phyloP scores from a whole-genome alignment of 1,139 yeast species.

The Scheffersomyces lignicola region DNA sequence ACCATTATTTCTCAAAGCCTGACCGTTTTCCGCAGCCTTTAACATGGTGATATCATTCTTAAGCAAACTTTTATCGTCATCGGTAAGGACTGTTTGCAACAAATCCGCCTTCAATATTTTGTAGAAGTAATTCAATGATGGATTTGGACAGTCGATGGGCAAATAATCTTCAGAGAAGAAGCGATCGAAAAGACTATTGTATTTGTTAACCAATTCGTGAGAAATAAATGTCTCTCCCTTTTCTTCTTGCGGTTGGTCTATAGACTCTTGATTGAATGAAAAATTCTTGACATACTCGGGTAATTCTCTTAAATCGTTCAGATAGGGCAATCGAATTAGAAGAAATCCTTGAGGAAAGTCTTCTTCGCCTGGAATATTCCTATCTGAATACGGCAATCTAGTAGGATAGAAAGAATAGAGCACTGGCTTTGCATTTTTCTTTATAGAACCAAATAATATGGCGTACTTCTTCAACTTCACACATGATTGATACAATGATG shows the following conservation, averaged over 20 bases:
- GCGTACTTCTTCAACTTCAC: conserved; percentile 55
- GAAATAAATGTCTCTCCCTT: conserved; percentile 10
- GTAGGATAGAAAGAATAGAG: conserved; percentile 66
- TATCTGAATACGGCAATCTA: conserved; percentile 20
- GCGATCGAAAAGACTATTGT: conserved; percentile 17
- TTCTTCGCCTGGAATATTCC: conserved; percentile 14
- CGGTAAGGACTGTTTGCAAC: conserved; percentile 56
- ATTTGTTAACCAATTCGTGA: conserved; percentile 15
- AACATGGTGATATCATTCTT: conserved; percentile 18
- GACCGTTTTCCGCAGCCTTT: conserved; percentile 11
- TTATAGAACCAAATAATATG: conserved; percentile 68
- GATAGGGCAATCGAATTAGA: conserved; percentile 58
- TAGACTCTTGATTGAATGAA: conserved; percentile 14
- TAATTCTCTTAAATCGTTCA: conserved; percentile 59
- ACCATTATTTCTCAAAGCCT: conserved; percentile 10
- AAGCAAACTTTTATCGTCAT: conserved; percentile 21
- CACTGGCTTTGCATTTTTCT: conserved; percentile 55
- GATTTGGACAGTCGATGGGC: conserved; percentile 66
- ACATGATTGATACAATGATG: conserved; percentile 67
- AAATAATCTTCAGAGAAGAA: conserved; percentile 34
- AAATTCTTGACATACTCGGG: conserved; percentile 24
- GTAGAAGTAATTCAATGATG: conserved; percentile 67
- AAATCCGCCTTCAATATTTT: conserved; percentile 65
- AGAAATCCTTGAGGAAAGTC: conserved; percentile 65
- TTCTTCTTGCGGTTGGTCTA: conserved; percentile 11